Percentiles rank a stretch among this genome's conserved stretches.
Conservation (phyloP, 1,284 basidiomycete genomes). For the Exobasidium cylindrosporum region DNA sequence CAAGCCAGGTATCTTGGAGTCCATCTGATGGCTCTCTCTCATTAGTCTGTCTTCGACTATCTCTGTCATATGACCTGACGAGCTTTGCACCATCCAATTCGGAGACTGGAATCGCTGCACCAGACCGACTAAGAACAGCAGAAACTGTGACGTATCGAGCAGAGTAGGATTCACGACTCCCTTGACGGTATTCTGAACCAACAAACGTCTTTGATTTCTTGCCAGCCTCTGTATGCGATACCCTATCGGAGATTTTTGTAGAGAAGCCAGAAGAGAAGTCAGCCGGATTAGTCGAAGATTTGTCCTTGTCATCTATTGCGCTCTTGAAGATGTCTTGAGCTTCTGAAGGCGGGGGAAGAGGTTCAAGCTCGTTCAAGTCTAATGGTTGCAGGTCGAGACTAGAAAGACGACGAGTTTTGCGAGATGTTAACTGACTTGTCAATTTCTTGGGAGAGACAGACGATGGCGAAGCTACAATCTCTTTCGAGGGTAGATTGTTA, state of each 20-base stretch:
- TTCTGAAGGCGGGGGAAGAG: too few relatives aligned
- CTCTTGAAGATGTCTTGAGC: too few relatives aligned
- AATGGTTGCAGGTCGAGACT: conserved; percentile 1
- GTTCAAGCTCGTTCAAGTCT: conserved; percentile 14
- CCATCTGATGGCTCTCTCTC: conserved; percentile 11
- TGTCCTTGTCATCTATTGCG: too few relatives aligned
- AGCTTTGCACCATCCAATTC: not conserved
- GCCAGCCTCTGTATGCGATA: too few relatives aligned
- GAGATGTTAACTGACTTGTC: not conserved
- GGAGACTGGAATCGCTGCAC: conserved; percentile 10
- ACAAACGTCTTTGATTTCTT: too few relatives aligned
- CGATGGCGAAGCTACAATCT: too few relatives aligned
- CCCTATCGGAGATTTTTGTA: too few relatives aligned
- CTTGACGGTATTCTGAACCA: too few relatives aligned
- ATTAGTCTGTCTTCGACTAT: conserved; percentile 4
- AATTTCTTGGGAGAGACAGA: too few relatives aligned
- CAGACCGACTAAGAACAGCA: conserved; percentile 43
- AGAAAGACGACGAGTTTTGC: not conserved
- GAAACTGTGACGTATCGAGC: conserved; percentile 42
- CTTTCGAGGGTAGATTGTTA: too few relatives aligned
- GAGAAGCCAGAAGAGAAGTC: too few relatives aligned
- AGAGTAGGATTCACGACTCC: conserved; percentile 8
- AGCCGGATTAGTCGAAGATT: too few relatives aligned
- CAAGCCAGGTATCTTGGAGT: not conserved
- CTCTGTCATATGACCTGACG: not conserved